Percentiles rank a stretch among this genome's conserved stretches.
Conservation (phyloP, 2,329 filamentous ascomycete species). For the Neonectria magnoliae region DNA sequence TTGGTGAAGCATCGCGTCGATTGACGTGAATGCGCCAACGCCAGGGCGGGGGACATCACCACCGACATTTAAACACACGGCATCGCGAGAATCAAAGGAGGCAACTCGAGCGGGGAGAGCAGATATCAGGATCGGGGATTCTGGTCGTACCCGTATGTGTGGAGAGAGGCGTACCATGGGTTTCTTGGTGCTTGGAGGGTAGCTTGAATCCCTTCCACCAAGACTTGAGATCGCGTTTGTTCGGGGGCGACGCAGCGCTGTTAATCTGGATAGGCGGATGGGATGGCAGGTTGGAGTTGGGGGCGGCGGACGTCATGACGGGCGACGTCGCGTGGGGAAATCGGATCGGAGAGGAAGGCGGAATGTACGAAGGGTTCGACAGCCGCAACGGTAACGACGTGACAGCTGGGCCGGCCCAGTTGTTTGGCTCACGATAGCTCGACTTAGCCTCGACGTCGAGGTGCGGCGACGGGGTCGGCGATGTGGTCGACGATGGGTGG, state of each 20-base stretch:
- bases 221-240: slow-evolving; percentile 87
- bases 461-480: slow-evolving; percentile 19
- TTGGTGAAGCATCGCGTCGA: neutral
- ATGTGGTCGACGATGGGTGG: slow-evolving; percentile 14
- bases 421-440: slow-evolving; percentile 41
- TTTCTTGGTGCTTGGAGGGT: slow-evolving; percentile 65
- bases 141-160: slow-evolving; percentile 9
- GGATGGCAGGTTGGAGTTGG: slow-evolving; percentile 47
- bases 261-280: slow-evolving; percentile 44
- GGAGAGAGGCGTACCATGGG: slow-evolving; percentile 57
- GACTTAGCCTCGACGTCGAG: slow-evolving; percentile 36
- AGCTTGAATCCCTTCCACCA: slow-evolving; percentile 99
- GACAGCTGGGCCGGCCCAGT: slow-evolving; percentile 44
- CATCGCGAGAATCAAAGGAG: slow-evolving; percentile 13
- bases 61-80: neutral
- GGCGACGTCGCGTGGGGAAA: slow-evolving; percentile 27
- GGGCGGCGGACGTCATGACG: slow-evolving; percentile 51
- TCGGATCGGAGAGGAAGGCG: slow-evolving; percentile 14
- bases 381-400: slow-evolving; percentile 29
- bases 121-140: slow-evolving; percentile 1
- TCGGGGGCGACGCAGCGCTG: slow-evolving; percentile 75
- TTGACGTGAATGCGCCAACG: slow-evolving; percentile 9
- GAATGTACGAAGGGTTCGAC: slow-evolving; percentile 13
- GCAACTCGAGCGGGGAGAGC: neutral
- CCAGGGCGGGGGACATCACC: neutral